Conservation (phyloP, 805 yeast genomes). For the Ogataea neopini region DNA sequence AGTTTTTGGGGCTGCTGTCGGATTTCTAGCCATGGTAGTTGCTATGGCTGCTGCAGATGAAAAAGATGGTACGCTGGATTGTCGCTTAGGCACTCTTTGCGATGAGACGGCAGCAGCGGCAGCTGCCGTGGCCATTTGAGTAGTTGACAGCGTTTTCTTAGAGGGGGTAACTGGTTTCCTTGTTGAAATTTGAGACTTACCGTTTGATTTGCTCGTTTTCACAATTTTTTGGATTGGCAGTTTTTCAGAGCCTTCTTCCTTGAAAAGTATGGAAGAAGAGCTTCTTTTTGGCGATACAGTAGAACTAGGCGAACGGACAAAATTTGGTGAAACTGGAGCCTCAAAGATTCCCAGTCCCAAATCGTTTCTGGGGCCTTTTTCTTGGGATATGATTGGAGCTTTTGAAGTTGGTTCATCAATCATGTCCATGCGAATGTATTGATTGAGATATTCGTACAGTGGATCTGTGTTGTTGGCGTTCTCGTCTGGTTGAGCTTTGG, state of each 20-base stretch:
- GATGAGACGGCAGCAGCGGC: constrained; percentile 31
- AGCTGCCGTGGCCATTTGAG: constrained; percentile 34
- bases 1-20: constrained; percentile 3
- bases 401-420: constrained; percentile 8
- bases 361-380: background rate
- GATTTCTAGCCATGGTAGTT: constrained; percentile 18
- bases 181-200: background rate
- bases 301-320: background rate
- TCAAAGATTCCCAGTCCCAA: constrained; percentile 3
- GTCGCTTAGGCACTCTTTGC: constrained; percentile 19
- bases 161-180: constrained; percentile 6
- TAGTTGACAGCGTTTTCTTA: constrained; percentile 22
- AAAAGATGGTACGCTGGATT: constrained; percentile 16
- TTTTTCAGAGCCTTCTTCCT: constrained; percentile 6
- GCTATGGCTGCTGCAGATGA: constrained; percentile 29
- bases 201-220: background rate
- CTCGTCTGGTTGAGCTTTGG: constrained; percentile 2
- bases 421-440: constrained; percentile 25
- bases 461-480: constrained; percentile 6
- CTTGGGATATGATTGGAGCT: background rate
- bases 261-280: constrained; percentile 12
- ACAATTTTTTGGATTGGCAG: constrained; percentile 3
- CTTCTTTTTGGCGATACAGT: constrained; percentile 11
- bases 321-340: background rate
- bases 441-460: constrained; percentile 22